Conservation (phyloP, 164 flowering plant species). For the Tinospora cordifolia region DNA sequence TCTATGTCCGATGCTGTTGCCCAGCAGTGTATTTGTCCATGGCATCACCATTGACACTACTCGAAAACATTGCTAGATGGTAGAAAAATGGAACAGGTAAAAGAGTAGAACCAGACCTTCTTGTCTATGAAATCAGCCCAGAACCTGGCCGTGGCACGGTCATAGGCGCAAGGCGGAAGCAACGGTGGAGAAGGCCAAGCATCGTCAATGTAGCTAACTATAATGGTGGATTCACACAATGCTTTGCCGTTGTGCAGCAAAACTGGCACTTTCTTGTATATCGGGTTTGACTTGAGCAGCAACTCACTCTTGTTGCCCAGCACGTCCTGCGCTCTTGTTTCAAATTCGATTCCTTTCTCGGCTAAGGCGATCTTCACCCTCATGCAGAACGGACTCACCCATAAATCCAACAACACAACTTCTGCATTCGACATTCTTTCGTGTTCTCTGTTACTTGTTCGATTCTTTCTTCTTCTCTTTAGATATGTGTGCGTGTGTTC, state of each 20-base stretch:
- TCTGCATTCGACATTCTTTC: slow-evolving; percentile 26
- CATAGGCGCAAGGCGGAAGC: slow-evolving; percentile 39
- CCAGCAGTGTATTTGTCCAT: background rate
- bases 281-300: slow-evolving; percentile 43
- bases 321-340: slow-evolving; percentile 33
- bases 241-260: slow-evolving; percentile 40
- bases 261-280: slow-evolving; percentile 46
- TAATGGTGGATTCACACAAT: slow-evolving; percentile 34
- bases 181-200: slow-evolving; percentile 42
- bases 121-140: slow-evolving; percentile 54
- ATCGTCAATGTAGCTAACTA: slow-evolving; percentile 44
- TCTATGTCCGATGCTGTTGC: no score
- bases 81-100: background rate
- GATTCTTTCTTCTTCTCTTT: background rate
- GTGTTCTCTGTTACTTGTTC: background rate
- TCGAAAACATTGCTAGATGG: background rate
- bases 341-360: slow-evolving; percentile 39
- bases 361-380: slow-evolving; percentile 41
- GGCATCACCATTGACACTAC: background rate
- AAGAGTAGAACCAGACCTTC: slow-evolving; percentile 23
- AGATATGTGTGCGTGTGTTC: background rate
- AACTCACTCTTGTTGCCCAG: slow-evolving; percentile 40
- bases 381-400: slow-evolving; percentile 40
- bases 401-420: slow-evolving; percentile 33
- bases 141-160: slow-evolving; percentile 34